Evolutionary conservation across 306 rosid genomes (phyloP).

Genomic region (Luffa acutangula): DNA sequence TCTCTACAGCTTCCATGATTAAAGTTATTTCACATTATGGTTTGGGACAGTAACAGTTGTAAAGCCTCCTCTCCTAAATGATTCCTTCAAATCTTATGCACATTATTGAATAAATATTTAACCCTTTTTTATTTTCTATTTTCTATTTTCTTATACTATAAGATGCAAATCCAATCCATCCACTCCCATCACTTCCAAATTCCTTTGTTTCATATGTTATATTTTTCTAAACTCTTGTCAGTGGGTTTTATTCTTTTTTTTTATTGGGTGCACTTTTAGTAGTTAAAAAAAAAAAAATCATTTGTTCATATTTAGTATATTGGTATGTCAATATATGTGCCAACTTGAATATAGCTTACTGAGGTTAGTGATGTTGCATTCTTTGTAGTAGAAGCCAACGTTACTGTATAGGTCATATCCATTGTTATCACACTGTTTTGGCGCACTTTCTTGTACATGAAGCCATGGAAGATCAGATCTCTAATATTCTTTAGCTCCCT

Average conservation of each 20-base stretch:
- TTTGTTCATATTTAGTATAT: no score
- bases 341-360: no score
- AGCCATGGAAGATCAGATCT: no score
- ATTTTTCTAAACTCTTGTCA: neutral
- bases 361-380: no score
- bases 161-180: neutral
- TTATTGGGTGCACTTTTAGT: neutral
- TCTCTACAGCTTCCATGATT: neutral
- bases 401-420: no score
- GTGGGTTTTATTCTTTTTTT: no score
- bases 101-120: neutral
- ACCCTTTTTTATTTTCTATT: neutral
- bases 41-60: conserved; percentile 7
- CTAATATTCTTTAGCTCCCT: no score
- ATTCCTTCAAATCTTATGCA: neutral
- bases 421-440: no score
- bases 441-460: no score
- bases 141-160: neutral
- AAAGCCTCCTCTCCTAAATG: conserved; percentile 1
- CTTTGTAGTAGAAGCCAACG: no score
- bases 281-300: no score
- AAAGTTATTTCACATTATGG: conserved; percentile 1
- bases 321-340: no score
- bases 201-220: neutral
- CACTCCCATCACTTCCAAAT: neutral